Percentiles rank a stretch among this genome's conserved stretches.
Conservation (phyloP, 2,329 filamentous ascomycete species). For the Chaetomium sp. region DNA sequence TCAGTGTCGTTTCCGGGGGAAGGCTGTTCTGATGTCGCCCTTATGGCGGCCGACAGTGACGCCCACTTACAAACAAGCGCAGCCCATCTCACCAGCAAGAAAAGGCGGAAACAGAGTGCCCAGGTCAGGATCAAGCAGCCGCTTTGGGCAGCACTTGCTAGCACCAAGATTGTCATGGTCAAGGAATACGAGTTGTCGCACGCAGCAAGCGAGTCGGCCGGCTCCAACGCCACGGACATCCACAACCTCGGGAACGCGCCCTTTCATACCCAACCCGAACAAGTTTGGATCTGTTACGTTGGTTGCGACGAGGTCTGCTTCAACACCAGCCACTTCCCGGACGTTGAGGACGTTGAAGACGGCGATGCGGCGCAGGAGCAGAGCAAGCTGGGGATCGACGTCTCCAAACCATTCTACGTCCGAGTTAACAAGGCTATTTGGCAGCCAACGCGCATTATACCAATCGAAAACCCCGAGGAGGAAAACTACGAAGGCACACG, state of each 20-base stretch:
- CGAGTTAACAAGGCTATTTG: slow-evolving; percentile 77
- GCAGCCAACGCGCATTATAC: slow-evolving; percentile 73
- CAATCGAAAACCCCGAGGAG: slow-evolving; percentile 45
- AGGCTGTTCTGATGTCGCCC: slow-evolving; percentile 48
- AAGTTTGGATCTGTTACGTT: slow-evolving; percentile 81
- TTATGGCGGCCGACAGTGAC: slow-evolving; percentile 58
- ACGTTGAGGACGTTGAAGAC: slow-evolving; percentile 35
- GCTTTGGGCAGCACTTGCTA: slow-evolving; percentile 90
- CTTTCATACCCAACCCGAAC: slow-evolving; percentile 68
- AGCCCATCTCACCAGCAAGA: slow-evolving; percentile 66
- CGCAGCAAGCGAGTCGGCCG: slow-evolving; percentile 70
- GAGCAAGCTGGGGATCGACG: slow-evolving; percentile 58
- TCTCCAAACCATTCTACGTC: slow-evolving; percentile 75
- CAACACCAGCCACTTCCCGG: slow-evolving; percentile 66
- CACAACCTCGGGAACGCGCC: slow-evolving; percentile 76
- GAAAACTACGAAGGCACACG: slow-evolving; percentile 49
- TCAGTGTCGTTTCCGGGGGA: slow-evolving; percentile 42
- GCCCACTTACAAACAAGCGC: slow-evolving; percentile 54
- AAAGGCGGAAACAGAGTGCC: slow-evolving; percentile 86
- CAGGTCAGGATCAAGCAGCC: slow-evolving; percentile 89
- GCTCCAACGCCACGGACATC: slow-evolving; percentile 74
- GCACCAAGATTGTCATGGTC: slow-evolving; percentile 94
- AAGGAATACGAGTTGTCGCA: slow-evolving; percentile 87
- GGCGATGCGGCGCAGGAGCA: slow-evolving; percentile 45
- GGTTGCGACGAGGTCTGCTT: slow-evolving; percentile 78